phyloP scores from a whole-genome alignment of 2,329 filamentous ascomycete genomes.

The Fusarium chuoi region DNA sequence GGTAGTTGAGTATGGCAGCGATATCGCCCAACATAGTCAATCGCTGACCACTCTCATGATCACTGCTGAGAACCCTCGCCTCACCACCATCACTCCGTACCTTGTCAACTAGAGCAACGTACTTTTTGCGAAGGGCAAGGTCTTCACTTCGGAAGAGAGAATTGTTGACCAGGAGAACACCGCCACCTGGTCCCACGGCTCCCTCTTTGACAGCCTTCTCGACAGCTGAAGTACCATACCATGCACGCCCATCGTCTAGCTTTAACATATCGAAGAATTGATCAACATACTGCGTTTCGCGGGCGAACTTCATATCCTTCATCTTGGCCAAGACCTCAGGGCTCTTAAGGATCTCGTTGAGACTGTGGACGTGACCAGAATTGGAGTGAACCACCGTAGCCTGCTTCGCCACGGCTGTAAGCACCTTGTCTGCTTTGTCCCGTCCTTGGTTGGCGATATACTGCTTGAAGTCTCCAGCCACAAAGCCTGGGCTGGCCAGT shows the following conservation, averaged over 20 bases:
- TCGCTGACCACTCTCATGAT: slow-evolving; percentile 91
- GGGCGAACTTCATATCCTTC: slow-evolving; percentile 87
- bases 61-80: slow-evolving; percentile 86
- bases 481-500: slow-evolving; percentile 89
- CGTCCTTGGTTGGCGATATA: slow-evolving; percentile 73
- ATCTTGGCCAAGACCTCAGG: slow-evolving; percentile 81
- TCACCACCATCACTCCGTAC: slow-evolving; percentile 91
- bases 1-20: slow-evolving; percentile 90
- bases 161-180: slow-evolving; percentile 87
- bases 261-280: slow-evolving; percentile 81
- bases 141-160: slow-evolving; percentile 86
- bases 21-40: slow-evolving; percentile 87
- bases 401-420: slow-evolving; percentile 70
- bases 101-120: slow-evolving; percentile 86
- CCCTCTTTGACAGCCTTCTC: slow-evolving; percentile 85
- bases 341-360: slow-evolving; percentile 87
- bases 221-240: slow-evolving; percentile 88
- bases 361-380: slow-evolving; percentile 85
- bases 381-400: slow-evolving; percentile 83
- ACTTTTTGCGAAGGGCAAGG: slow-evolving; percentile 78
- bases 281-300: slow-evolving; percentile 87
- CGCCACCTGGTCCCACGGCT: slow-evolving; percentile 82
- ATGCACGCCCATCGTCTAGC: slow-evolving; percentile 86
- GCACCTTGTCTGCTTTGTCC: slow-evolving; percentile 72
- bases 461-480: slow-evolving; percentile 81